Percentiles rank a stretch among this genome's conserved stretches.
Conservation (phyloP, 371 early-diverging fungal species). For the Saksenaea oblongispora region DNA sequence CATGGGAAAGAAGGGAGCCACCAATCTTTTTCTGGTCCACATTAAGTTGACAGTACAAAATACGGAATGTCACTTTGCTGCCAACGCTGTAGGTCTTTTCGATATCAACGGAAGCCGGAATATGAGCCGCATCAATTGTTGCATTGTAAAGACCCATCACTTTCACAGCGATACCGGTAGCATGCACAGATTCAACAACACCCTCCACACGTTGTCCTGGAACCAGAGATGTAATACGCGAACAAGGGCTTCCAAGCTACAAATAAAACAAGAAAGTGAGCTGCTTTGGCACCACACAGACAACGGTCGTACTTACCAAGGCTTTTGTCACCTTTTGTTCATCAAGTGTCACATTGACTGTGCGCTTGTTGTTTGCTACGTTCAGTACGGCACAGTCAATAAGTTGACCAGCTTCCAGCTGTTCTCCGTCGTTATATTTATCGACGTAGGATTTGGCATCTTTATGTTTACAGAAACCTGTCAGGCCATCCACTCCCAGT, state of each 20-base stretch:
- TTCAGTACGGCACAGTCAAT: constrained; percentile 57
- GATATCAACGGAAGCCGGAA: constrained; percentile 44
- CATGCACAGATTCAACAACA: constrained; percentile 49
- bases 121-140: constrained; percentile 59
- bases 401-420: constrained; percentile 67
- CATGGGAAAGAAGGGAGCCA: constrained; percentile 56
- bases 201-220: constrained; percentile 68
- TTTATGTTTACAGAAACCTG: constrained; percentile 68
- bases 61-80: constrained; percentile 58
- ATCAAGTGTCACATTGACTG: constrained; percentile 62
- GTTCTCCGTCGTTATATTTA: constrained; percentile 50
- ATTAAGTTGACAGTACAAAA: constrained; percentile 63
- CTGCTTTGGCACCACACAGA: neutral
- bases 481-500: constrained; percentile 64
- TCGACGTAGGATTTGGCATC: constrained; percentile 59
- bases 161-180: constrained; percentile 62
- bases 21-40: constrained; percentile 48
- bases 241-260: constrained; percentile 45
- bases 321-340: constrained; percentile 52
- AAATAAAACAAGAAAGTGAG: neutral
- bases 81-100: constrained; percentile 56
- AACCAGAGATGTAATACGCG: constrained; percentile 59
- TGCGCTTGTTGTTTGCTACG: constrained; percentile 53
- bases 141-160: constrained; percentile 73
- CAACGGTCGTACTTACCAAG: constrained; percentile 27